phyloP scores from a whole-genome alignment of 768 basidiomycete genomes.

The Tylopilus vinaceipallidus region DNA sequence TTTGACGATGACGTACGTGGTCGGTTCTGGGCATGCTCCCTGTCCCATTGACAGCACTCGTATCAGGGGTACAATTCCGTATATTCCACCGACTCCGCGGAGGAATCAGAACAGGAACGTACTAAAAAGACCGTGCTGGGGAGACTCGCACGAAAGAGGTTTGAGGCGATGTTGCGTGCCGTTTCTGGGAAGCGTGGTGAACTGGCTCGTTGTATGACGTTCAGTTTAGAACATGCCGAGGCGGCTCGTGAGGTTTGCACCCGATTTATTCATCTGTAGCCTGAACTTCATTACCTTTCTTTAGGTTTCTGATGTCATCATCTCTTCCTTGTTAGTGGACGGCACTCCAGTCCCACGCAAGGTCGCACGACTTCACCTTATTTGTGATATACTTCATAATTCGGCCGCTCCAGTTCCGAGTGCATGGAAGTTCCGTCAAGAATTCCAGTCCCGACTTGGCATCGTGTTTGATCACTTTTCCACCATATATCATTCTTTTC shows the following conservation, averaged over 20 bases:
- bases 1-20: constrained; percentile 75
- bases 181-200: constrained; percentile 86
- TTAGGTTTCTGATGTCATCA: constrained; percentile 88
- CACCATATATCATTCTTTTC: constrained; percentile 92
- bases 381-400: constrained; percentile 98
- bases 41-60: constrained; percentile 8
- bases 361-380: constrained; percentile 89
- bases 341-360: constrained; percentile 98
- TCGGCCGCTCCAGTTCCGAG: constrained; percentile 91
- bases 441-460: constrained; percentile 89
- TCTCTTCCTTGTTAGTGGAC: constrained; percentile 84
- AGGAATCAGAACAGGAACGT: constrained; percentile 89
- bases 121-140: constrained; percentile 76
- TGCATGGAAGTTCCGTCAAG: constrained; percentile 96
- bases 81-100: constrained; percentile 91
- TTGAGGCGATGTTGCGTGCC: constrained; percentile 87
- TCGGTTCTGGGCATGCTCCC: not conserved
- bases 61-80: constrained; percentile 80
- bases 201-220: constrained; percentile 95
- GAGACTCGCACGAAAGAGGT: constrained; percentile 73
- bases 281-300: constrained; percentile 2
- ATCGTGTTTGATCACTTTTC: constrained; percentile 95
- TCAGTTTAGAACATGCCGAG: constrained; percentile 94
- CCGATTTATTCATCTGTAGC: not conserved
- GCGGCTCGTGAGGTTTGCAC: constrained; percentile 81